A percentile compares a stretch with the other conserved stretches of the same genome.
Conservation (phyloP, 2,329 filamentous ascomycete genomes). For the Fusarium verrucosum region DNA sequence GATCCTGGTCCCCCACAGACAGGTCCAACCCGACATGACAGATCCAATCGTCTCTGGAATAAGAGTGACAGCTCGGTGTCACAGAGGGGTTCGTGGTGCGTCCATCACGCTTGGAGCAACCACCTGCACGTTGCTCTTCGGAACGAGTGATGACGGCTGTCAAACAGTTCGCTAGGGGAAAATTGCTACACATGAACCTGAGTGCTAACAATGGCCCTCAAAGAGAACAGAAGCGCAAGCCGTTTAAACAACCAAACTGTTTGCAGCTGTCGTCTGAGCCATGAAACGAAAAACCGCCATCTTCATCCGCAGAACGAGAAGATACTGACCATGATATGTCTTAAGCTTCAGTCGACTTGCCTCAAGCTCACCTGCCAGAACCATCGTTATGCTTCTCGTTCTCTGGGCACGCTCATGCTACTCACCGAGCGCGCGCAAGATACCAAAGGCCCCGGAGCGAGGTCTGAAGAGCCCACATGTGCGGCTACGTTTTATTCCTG, state of each 20-base stretch:
- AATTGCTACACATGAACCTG: constrained; percentile 30
- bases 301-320: constrained; percentile 1
- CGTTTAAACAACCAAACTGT: constrained; percentile 5
- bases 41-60: constrained; percentile 12
- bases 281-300: constrained; percentile 10
- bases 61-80: constrained; percentile 24
- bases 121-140: constrained; percentile 33
- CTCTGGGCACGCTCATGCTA: constrained; percentile 7
- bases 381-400: constrained; percentile 24
- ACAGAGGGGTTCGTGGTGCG: constrained; percentile 29
- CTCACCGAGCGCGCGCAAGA: constrained; percentile 19
- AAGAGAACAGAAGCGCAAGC: constrained; percentile 6
- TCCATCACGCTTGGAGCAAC: constrained; percentile 30
- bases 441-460: constrained; percentile 5
- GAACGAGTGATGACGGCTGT: constrained; percentile 36
- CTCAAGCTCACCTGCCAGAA: constrained; percentile 1
- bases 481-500: constrained; percentile 42
- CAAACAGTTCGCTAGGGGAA: constrained; percentile 23
- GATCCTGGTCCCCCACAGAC: not conserved
- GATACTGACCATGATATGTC: constrained; percentile 28
- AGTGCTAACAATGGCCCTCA: constrained; percentile 3
- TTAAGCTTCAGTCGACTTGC: constrained; percentile 3
- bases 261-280: not conserved
- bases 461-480: constrained; percentile 38
- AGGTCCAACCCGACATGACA: not conserved